Percentiles rank a stretch among this genome's conserved stretches.
Conservation (phyloP, 345 rosid genomes). For the Stellera chamaejasme region DNA sequence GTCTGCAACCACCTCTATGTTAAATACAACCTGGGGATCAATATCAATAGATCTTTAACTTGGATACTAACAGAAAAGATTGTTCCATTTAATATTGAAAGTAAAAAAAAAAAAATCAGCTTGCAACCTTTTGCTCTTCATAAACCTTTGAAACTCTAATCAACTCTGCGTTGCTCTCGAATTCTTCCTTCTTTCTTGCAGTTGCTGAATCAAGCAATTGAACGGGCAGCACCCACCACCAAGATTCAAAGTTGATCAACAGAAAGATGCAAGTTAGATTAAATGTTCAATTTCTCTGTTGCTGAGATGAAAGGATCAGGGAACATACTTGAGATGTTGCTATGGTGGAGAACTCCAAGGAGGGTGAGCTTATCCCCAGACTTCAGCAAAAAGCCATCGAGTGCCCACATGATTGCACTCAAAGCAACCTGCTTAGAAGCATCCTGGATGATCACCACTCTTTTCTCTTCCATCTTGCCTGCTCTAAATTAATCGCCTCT, state of each 20-base stretch:
- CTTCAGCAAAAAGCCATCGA: slow-evolving; percentile 25
- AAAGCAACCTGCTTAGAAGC: slow-evolving; percentile 23
- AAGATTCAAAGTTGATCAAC: slow-evolving; percentile 18
- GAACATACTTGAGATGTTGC: slow-evolving; percentile 57
- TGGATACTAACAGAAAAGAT: background rate
- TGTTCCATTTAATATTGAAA: background rate
- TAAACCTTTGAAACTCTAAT: slow-evolving; percentile 20
- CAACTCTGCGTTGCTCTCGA: slow-evolving; percentile 18
- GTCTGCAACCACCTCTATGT: slow-evolving; percentile 27
- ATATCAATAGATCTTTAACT: slow-evolving; percentile 2
- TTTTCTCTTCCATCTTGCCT: slow-evolving; percentile 19
- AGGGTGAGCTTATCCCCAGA: slow-evolving; percentile 34
- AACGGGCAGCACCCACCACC: slow-evolving; percentile 30
- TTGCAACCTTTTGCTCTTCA: slow-evolving; percentile 17
- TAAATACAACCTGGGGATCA: slow-evolving; percentile 24
- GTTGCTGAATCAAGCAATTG: slow-evolving; percentile 37
- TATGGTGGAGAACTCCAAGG: slow-evolving; percentile 44
- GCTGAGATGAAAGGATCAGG: slow-evolving; percentile 26
- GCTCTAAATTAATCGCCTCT: background rate
- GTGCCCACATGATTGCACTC: slow-evolving; percentile 27
- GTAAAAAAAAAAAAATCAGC: background rate
- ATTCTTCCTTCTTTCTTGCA: slow-evolving; percentile 21
- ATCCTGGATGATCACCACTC: slow-evolving; percentile 40
- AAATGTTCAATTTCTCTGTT: background rate
- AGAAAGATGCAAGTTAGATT: background rate